A percentile compares a stretch with the other conserved stretches of the same genome.
Evolutionary conservation across 805 yeast species (phyloP).

Genomic region (Metahyphopichia silvanorum): DNA sequence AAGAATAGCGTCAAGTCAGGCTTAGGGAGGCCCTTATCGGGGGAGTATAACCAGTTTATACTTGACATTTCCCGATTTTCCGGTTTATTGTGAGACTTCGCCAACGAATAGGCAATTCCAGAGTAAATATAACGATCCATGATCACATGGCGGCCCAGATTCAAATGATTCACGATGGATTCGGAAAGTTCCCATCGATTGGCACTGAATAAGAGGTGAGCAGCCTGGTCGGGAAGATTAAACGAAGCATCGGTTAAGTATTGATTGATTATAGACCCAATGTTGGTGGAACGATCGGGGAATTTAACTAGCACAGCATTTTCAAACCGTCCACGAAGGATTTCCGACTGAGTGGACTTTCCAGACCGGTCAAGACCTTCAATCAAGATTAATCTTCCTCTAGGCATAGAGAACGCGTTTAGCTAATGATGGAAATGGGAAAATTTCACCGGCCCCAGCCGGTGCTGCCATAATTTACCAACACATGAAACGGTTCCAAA

Average conservation of each 20-base stretch:
- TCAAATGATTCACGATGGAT: constrained; percentile 42
- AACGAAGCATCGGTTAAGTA: constrained; percentile 57
- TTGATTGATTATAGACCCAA: constrained; percentile 74
- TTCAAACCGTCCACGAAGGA: constrained; percentile 19
- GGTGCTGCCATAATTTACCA: too few species aligned
- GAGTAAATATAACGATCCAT: constrained; percentile 89
- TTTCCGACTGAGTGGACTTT: constrained; percentile 74
- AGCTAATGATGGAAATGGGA: too few species aligned
- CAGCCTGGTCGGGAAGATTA: constrained; percentile 67
- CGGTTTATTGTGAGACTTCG: constrained; percentile 55
- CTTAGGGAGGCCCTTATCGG: constrained; percentile 80
- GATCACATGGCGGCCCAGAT: constrained; percentile 57
- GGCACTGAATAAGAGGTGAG: constrained; percentile 86
- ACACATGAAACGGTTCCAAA: not conserved
- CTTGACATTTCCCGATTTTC: constrained; percentile 28
- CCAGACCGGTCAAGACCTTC: constrained; percentile 97
- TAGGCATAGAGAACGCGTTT: constrained; percentile 5
- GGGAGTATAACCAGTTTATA: constrained; percentile 72
- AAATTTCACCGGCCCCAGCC: too few species aligned
- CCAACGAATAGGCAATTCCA: constrained; percentile 88
- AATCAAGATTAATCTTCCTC: constrained; percentile 77
- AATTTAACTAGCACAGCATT: constrained; percentile 55
- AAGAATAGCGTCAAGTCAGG: constrained; percentile 86
- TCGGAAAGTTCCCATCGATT: constrained; percentile 85
- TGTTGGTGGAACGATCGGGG: constrained; percentile 82